Evolutionary conservation across 331 rosid genomes (phyloP).

Genomic region (Acacia pycnantha): DNA sequence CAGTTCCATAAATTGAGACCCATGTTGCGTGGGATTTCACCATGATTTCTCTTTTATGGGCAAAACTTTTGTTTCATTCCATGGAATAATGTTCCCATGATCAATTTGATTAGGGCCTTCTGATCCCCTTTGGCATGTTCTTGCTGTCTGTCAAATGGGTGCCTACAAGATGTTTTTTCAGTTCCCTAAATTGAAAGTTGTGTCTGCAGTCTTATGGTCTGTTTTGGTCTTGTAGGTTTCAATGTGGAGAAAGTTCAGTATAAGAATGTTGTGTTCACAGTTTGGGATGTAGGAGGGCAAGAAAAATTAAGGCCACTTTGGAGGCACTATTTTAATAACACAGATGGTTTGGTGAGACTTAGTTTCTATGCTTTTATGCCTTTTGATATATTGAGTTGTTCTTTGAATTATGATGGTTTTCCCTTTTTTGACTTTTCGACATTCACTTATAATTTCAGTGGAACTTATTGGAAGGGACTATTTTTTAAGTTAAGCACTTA

Average conservation of each 20-base stretch:
- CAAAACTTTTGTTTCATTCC: not conserved
- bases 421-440: not conserved
- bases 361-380: constrained; percentile 5
- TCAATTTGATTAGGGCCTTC: not conserved
- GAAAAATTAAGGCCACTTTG: constrained; percentile 97
- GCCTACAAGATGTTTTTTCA: constrained; percentile 13
- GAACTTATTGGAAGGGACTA: not conserved
- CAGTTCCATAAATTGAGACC: not conserved
- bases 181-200: constrained; percentile 1
- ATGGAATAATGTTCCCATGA: not conserved
- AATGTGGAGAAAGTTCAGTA: constrained; percentile 98
- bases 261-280: constrained; percentile 94
- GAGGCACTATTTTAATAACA: constrained; percentile 95
- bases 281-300: constrained; percentile 99
- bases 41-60: not conserved
- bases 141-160: not conserved
- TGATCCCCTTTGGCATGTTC: not conserved
- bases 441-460: not conserved
- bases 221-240: constrained; percentile 60
- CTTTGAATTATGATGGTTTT: not conserved
- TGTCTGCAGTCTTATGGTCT: constrained; percentile 19
- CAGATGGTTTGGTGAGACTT: constrained; percentile 79
- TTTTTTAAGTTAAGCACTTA: not conserved
- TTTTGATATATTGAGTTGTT: constrained; percentile 3
- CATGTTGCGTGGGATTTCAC: not conserved